Evolutionary conservation across 2,329 filamentous ascomycete species (phyloP).

Genomic region (Seiridium cupressi): DNA sequence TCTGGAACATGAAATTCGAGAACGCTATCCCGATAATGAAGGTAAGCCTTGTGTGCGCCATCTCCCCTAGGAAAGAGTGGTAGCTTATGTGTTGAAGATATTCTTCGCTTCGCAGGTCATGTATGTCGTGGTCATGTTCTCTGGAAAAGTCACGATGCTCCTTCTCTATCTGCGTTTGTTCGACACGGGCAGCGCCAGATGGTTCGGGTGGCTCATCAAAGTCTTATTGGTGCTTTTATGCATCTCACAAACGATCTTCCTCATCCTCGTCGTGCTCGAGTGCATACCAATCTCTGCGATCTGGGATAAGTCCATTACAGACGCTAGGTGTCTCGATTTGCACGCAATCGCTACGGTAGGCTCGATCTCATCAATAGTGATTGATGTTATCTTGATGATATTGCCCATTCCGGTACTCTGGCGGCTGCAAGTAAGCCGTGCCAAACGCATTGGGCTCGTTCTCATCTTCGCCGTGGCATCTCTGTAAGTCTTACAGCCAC

Average conservation of each 20-base stretch:
- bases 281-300: not conserved
- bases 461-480: constrained; percentile 1
- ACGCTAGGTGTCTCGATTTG: not conserved
- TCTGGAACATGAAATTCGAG: constrained; percentile 1
- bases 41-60: not conserved
- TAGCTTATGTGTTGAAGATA: not conserved
- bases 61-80: too few relatives aligned
- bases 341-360: not conserved
- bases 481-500: not conserved
- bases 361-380: not conserved
- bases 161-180: not conserved
- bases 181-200: not conserved
- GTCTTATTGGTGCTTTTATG: not conserved
- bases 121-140: not conserved
- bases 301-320: not conserved
- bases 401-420: not conserved
- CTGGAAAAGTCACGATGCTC: not conserved
- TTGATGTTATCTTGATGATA: not conserved
- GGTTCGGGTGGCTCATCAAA: not conserved
- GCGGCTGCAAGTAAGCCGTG: not conserved
- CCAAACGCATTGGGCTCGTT: not conserved
- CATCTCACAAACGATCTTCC: not conserved
- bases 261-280: not conserved
- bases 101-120: constrained; percentile 1
- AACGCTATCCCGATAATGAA: not conserved